phyloP scores from a whole-genome alignment of 1,139 yeast genomes.

The Suhomyces ambrosiae region DNA sequence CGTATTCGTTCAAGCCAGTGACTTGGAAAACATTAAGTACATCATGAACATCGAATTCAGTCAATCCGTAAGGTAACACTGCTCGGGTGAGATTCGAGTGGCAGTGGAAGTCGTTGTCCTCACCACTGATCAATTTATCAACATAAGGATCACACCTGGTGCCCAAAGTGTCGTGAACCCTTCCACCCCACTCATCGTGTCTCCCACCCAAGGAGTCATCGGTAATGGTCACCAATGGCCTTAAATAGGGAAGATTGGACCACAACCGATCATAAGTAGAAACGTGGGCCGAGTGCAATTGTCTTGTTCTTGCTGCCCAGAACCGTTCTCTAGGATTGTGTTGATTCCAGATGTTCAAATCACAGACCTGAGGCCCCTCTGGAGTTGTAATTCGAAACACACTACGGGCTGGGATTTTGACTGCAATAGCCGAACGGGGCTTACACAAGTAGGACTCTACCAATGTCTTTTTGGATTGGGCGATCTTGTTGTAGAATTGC shows the following conservation, averaged over 20 bases:
- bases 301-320: slow-evolving; percentile 73
- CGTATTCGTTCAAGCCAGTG: slow-evolving; percentile 65
- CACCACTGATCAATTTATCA: slow-evolving; percentile 62
- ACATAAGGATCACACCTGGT: slow-evolving; percentile 73
- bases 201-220: slow-evolving; percentile 59
- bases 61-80: slow-evolving; percentile 58
- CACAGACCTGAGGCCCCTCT: slow-evolving; percentile 73
- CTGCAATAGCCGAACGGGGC: slow-evolving; percentile 60
- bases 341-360: slow-evolving; percentile 63
- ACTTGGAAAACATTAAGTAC: slow-evolving; percentile 71
- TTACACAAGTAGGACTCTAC: slow-evolving; percentile 44
- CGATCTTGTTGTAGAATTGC: slow-evolving; percentile 46
- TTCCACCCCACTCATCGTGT: slow-evolving; percentile 65
- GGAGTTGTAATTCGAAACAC: slow-evolving; percentile 64
- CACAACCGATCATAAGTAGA: slow-evolving; percentile 62
- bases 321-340: slow-evolving; percentile 64
- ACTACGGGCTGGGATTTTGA: slow-evolving; percentile 60
- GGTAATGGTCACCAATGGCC: slow-evolving; percentile 66
- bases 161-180: slow-evolving; percentile 67
- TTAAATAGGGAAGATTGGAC: slow-evolving; percentile 63
- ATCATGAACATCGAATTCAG: slow-evolving; percentile 69
- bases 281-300: slow-evolving; percentile 67
- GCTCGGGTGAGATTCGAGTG: slow-evolving; percentile 66
- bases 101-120: slow-evolving; percentile 67
- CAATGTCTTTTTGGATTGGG: slow-evolving; percentile 41